Conservation (phyloP, 768 basidiomycete genomes). For the Mycena filopes region DNA sequence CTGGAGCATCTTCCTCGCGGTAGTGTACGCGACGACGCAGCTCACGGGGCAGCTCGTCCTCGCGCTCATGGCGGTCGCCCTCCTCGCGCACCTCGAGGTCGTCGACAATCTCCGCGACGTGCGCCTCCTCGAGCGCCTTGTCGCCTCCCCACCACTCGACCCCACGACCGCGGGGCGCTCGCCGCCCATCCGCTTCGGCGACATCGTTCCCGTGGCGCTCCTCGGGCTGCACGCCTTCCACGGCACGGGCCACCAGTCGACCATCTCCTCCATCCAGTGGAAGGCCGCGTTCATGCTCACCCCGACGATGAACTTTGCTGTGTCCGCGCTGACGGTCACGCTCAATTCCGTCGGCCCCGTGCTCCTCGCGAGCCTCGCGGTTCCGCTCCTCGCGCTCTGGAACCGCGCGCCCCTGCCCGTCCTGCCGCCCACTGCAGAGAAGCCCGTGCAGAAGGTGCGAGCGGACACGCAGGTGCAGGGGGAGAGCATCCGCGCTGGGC, state of each 20-base stretch:
- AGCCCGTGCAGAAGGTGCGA: slow-evolving; percentile 16
- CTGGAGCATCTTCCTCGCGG: slow-evolving; percentile 70
- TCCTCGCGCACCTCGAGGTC: slow-evolving; percentile 84
- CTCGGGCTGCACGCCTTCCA: slow-evolving; percentile 84
- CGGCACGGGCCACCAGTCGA: slow-evolving; percentile 92
- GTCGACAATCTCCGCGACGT: slow-evolving; percentile 86
- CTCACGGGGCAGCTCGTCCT: slow-evolving; percentile 87
- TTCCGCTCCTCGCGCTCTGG: slow-evolving; percentile 84
- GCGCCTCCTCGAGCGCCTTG: slow-evolving; percentile 62
- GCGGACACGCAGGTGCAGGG: slow-evolving; percentile 47
- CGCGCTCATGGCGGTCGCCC: slow-evolving; percentile 67
- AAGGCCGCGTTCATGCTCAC: slow-evolving; percentile 90
- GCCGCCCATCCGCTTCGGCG: slow-evolving; percentile 65
- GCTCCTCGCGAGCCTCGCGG: slow-evolving; percentile 70
- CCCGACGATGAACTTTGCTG: slow-evolving; percentile 72
- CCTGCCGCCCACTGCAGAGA: not conserved
- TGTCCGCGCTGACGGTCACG: slow-evolving; percentile 77
- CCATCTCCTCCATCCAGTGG: slow-evolving; percentile 93
- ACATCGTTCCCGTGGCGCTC: slow-evolving; percentile 79
- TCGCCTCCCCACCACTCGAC: slow-evolving; percentile 56
- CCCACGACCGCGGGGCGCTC: slow-evolving; percentile 43
- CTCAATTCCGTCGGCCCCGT: slow-evolving; percentile 84
- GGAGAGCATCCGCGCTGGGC: slow-evolving; percentile 60
- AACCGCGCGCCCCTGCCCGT: slow-evolving; percentile 72
- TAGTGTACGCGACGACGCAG: slow-evolving; percentile 76